Conservation (phyloP, 495 filamentous ascomycete genomes). For the Achaetomiella virescens region DNA sequence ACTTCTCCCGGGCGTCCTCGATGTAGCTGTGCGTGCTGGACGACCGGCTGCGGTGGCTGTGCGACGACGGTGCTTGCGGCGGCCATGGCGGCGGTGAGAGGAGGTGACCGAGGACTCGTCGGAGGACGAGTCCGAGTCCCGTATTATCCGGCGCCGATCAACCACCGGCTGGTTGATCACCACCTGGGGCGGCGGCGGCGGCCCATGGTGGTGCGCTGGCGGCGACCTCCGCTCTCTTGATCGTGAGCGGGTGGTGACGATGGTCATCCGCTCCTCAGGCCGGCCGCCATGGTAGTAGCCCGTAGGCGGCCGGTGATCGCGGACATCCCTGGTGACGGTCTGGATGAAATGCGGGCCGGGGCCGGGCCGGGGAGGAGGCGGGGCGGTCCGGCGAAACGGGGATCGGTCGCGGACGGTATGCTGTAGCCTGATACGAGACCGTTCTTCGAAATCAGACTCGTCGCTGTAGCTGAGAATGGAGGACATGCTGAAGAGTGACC, state of each 20-base stretch:
- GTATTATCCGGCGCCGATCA: not conserved
- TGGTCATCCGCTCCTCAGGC: conserved; percentile 25
- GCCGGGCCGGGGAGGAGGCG: conserved; percentile 27
- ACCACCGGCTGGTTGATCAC: conserved; percentile 16
- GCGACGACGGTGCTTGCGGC: conserved; percentile 20
- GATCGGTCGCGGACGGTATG: conserved; percentile 7
- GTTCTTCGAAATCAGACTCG: conserved; percentile 3
- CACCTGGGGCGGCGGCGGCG: conserved; percentile 7
- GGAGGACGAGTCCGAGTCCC: conserved; percentile 31
- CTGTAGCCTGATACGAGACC: not conserved
- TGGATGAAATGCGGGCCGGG: conserved; percentile 37
- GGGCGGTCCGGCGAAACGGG: conserved; percentile 16
- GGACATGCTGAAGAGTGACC: not conserved
- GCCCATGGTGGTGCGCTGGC: conserved; percentile 8
- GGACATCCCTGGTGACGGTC: conserved; percentile 23
- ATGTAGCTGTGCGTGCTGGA: conserved; percentile 27
- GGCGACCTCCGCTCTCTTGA: conserved; percentile 38
- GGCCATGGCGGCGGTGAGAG: conserved; percentile 9
- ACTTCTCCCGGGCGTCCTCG: conserved; percentile 22
- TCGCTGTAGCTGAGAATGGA: not conserved
- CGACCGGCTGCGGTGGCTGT: conserved; percentile 22
- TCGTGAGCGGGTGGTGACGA: conserved; percentile 34
- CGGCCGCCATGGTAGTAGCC: conserved; percentile 32
- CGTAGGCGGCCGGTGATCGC: conserved; percentile 25
- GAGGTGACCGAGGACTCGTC: conserved; percentile 21